Conservation (phyloP, 805 yeast species). For the Yamadazyma sp. region DNA sequence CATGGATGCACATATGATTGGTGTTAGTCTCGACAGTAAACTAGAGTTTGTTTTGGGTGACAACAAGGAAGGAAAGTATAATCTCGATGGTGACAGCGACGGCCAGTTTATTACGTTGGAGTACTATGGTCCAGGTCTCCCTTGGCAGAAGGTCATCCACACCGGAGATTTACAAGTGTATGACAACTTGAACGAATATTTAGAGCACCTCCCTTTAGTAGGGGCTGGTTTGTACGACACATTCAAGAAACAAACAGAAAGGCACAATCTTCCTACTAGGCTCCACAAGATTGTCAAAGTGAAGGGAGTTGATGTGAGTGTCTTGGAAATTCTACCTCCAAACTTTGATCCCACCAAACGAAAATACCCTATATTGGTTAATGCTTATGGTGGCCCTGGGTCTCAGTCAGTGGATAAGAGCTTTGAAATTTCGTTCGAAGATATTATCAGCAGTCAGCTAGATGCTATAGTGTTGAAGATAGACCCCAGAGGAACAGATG, state of each 20-base stretch:
- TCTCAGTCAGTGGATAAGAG: slow-evolving; percentile 54
- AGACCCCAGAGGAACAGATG: slow-evolving; percentile 86
- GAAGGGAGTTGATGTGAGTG: slow-evolving; percentile 41
- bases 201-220: slow-evolving; percentile 13
- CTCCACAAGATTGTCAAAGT: slow-evolving; percentile 32
- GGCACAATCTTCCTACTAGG: slow-evolving; percentile 52
- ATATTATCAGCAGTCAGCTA: slow-evolving; percentile 53
- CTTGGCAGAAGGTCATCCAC: slow-evolving; percentile 69
- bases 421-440: slow-evolving; percentile 56
- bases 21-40: slow-evolving; percentile 1
- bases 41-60: slow-evolving; percentile 26
- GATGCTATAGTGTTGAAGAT: slow-evolving; percentile 63
- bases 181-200: slow-evolving; percentile 17
- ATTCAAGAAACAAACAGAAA: slow-evolving; percentile 17
- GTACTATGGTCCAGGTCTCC: slow-evolving; percentile 75
- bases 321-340: slow-evolving; percentile 63
- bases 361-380: slow-evolving; percentile 64
- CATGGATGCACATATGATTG: slow-evolving; percentile 75
- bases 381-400: slow-evolving; percentile 82
- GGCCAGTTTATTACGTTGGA: slow-evolving; percentile 63
- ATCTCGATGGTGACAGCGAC: slow-evolving; percentile 71
- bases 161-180: slow-evolving; percentile 25
- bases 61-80: slow-evolving; percentile 55
- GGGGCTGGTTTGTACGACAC: slow-evolving; percentile 18
- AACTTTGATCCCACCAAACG: slow-evolving; percentile 42